Conservation (phyloP, 352 stramenopile species). For the Globisporangium cederbergense region DNA sequence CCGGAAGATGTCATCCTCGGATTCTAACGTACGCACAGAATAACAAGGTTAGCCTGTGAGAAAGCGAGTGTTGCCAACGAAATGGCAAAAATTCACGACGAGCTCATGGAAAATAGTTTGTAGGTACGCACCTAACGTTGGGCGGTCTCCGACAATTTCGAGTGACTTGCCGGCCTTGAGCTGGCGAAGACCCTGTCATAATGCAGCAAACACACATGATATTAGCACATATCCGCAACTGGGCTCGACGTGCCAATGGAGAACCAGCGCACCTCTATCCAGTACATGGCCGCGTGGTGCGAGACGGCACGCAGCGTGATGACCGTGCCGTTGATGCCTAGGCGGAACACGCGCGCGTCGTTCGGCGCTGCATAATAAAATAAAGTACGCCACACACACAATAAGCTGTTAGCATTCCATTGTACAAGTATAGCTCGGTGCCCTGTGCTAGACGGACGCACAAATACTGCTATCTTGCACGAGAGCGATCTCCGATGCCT, state of each 20-base stretch:
- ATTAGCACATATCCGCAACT: not conserved
- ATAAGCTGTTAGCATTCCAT: constrained; percentile 1
- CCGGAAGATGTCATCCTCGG: constrained; percentile 69
- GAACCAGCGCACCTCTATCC: constrained; percentile 45
- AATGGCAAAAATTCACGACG: not conserved
- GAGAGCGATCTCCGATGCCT: constrained; percentile 52
- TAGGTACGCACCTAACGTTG: constrained; percentile 34
- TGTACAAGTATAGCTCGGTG: not conserved
- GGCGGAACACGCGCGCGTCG: constrained; percentile 40
- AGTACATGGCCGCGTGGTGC: constrained; percentile 60
- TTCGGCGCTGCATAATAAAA: constrained; percentile 18
- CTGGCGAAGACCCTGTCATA: constrained; percentile 38
- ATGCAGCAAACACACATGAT: not conserved
- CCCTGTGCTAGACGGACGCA: not conserved
- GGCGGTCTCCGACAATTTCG: constrained; percentile 37
- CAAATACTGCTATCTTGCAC: constrained; percentile 6
- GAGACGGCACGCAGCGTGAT: constrained; percentile 70
- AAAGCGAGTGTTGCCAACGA: not conserved
- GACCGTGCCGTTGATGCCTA: constrained; percentile 62
- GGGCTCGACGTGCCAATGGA: too few species aligned
- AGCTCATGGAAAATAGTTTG: too few species aligned
- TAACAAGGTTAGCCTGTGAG: too few species aligned
- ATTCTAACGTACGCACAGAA: constrained; percentile 30
- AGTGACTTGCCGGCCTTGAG: constrained; percentile 46
- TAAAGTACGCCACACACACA: not conserved